A percentile compares a stretch with the other conserved stretches of the same genome.
Conservation (phyloP, 768 basidiomycete genomes). For the Coprinellus micaceus region DNA sequence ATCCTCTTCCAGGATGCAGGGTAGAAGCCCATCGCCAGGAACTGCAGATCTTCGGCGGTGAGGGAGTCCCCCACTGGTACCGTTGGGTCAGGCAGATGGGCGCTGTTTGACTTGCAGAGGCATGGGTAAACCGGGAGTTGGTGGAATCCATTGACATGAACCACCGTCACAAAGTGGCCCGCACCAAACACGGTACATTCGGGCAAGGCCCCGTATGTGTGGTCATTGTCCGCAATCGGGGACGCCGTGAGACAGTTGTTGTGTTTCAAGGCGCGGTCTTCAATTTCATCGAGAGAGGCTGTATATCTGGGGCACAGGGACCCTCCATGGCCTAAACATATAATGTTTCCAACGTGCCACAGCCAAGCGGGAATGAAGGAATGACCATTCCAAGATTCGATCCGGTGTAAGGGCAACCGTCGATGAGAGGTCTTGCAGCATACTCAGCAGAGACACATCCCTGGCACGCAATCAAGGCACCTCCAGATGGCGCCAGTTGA, state of each 20-base stretch:
- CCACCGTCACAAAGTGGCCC: neutral
- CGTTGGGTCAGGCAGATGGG: too few relatives aligned
- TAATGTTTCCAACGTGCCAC: constrained; percentile 16
- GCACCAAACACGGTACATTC: neutral
- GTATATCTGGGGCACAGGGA: constrained; percentile 10
- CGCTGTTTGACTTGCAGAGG: too few relatives aligned
- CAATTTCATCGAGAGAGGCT: neutral
- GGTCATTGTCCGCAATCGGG: neutral
- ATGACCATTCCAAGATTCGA: constrained; percentile 20
- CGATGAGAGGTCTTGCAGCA: neutral
- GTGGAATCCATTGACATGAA: constrained; percentile 17
- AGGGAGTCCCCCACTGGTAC: too few relatives aligned
- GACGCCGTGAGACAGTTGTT: neutral
- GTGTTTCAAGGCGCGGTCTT: neutral
- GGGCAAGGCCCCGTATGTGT: neutral
- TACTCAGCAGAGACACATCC: neutral
- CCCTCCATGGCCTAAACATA: constrained; percentile 21
- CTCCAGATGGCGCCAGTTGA: neutral
- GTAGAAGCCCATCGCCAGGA: constrained; percentile 12
- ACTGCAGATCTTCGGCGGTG: neutral
- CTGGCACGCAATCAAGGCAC: neutral
- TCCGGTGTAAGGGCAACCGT: constrained; percentile 15
- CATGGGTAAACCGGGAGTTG: constrained; percentile 12
- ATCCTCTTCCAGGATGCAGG: neutral
- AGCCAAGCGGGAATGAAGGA: constrained; percentile 14